Conservation (phyloP, 306 rosid species). For the Fragaria iinumae region DNA sequence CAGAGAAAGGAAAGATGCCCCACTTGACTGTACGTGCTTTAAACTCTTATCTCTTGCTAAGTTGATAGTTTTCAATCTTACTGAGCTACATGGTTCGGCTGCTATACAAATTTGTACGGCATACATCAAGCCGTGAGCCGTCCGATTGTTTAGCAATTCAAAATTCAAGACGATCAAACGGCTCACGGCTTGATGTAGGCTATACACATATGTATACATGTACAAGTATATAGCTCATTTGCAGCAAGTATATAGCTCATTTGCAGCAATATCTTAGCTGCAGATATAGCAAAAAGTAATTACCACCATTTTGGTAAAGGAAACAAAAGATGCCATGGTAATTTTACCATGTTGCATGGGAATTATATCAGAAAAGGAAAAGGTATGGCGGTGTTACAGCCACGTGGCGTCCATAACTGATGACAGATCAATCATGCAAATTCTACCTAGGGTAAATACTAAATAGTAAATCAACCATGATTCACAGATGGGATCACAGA, state of each 20-base stretch:
- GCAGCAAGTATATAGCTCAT: constrained; percentile 3
- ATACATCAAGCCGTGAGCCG: too few species aligned
- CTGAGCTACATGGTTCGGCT: neutral
- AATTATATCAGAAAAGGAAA: constrained; percentile 29
- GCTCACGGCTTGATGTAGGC: too few species aligned
- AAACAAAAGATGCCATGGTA: constrained; percentile 30
- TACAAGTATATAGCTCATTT: neutral
- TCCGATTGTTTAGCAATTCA: too few species aligned
- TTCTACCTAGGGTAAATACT: constrained; percentile 8
- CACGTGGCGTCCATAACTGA: constrained; percentile 22
- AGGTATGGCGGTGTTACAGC: constrained; percentile 30
- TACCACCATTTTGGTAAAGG: constrained; percentile 25
- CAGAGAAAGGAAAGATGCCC: neutral
- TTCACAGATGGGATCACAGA: constrained; percentile 15
- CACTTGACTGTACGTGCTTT: constrained; percentile 6
- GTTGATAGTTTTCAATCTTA: neutral
- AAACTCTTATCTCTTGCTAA: constrained; percentile 13
- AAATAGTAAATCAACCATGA: constrained; percentile 15
- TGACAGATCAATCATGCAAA: constrained; percentile 19
- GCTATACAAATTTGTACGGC: too few species aligned
- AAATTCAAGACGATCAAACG: too few species aligned
- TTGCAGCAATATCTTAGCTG: constrained; percentile 1
- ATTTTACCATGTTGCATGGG: constrained; percentile 39
- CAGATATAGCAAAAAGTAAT: constrained; percentile 14
- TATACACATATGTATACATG: too few species aligned